Evolutionary conservation across 2,329 filamentous ascomycete species (phyloP).

Genomic region (Escovopsis sp.): DNA sequence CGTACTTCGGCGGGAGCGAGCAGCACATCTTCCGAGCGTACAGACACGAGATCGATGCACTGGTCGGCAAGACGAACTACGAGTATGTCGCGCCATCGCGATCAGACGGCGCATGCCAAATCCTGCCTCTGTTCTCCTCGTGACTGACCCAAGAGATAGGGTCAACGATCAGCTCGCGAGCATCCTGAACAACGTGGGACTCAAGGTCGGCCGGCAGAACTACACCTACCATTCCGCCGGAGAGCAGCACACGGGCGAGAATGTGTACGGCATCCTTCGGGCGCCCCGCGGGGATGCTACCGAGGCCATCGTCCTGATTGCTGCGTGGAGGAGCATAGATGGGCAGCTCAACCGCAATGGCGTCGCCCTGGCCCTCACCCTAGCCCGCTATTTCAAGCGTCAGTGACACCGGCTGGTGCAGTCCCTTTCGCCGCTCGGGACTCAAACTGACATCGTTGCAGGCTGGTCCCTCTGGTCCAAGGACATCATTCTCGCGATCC

Average conservation of each 20-base stretch:
- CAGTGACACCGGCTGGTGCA: slow-evolving; percentile 8
- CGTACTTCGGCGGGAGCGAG: slow-evolving; percentile 92
- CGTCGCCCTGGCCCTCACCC: slow-evolving; percentile 68
- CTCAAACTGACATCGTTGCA: slow-evolving; percentile 16
- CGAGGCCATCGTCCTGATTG: slow-evolving; percentile 86
- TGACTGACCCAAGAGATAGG: slow-evolving; percentile 17
- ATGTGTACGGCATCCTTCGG: slow-evolving; percentile 85
- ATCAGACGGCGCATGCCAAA: not conserved
- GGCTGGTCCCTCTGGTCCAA: slow-evolving; percentile 98
- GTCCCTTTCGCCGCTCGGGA: not conserved
- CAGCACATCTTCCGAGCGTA: slow-evolving; percentile 90
- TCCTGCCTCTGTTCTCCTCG: not conserved
- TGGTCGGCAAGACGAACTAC: slow-evolving; percentile 38
- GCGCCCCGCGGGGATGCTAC: slow-evolving; percentile 92
- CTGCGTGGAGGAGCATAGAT: slow-evolving; percentile 73
- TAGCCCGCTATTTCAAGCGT: slow-evolving; percentile 91
- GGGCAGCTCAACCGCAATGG: slow-evolving; percentile 72
- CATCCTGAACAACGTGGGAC: slow-evolving; percentile 62
- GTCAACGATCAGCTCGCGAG: slow-evolving; percentile 58
- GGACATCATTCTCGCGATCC: slow-evolving; percentile 85
- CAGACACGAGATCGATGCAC: slow-evolving; percentile 60
- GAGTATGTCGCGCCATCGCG: slow-evolving; percentile 25
- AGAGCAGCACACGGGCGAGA: slow-evolving; percentile 61
- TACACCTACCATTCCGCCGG: slow-evolving; percentile 76
- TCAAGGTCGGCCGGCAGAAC: slow-evolving; percentile 79